Percentiles rank a stretch among this genome's conserved stretches.
phyloP scores from a whole-genome alignment of 345 rosid genomes.

The Anacardium occidentale region DNA sequence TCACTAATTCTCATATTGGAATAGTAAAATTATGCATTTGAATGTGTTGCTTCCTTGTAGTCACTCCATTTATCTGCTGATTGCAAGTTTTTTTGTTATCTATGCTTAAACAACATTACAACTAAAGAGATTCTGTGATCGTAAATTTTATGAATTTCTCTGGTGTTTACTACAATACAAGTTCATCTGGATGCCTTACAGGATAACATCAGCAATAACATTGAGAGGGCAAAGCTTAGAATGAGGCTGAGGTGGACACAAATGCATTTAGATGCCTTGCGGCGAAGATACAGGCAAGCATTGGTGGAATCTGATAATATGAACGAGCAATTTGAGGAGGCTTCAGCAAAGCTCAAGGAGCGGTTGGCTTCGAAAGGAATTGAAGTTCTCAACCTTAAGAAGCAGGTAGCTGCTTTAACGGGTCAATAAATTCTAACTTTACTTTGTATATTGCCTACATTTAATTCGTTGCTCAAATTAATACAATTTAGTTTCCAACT shows the following conservation, averaged over 20 bases:
- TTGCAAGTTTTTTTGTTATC: no score
- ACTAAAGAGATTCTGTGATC: no score
- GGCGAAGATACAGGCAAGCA: conserved; percentile 47
- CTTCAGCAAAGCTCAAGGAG: conserved; percentile 61
- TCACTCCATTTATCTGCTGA: no score
- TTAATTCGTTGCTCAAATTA: no score
- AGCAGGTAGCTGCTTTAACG: conserved; percentile 47
- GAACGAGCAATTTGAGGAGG: conserved; percentile 63
- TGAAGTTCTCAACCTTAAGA: conserved; percentile 68
- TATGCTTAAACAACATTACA: no score
- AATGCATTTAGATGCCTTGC: conserved; percentile 61
- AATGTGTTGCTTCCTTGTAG: no score
- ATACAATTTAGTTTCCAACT: no score
- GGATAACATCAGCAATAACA: conserved; percentile 43
- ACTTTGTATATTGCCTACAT: neutral
- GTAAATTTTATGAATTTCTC: neutral
- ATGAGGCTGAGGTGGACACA: conserved; percentile 82
- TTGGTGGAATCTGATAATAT: conserved; percentile 49
- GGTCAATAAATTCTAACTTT: conserved; percentile 3
- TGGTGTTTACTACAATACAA: neutral
- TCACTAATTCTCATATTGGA: neutral
- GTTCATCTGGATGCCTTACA: conserved; percentile 10
- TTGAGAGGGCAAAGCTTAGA: conserved; percentile 62
- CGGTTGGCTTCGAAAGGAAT: conserved; percentile 48
- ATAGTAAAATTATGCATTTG: no score